Percentiles rank a stretch among this genome's conserved stretches.
These are phyloP conservation scores for Mortierella sp. DNA, from an alignment of 371 early-diverging fungal genomes.

Conservation along the genomic window DNA sequence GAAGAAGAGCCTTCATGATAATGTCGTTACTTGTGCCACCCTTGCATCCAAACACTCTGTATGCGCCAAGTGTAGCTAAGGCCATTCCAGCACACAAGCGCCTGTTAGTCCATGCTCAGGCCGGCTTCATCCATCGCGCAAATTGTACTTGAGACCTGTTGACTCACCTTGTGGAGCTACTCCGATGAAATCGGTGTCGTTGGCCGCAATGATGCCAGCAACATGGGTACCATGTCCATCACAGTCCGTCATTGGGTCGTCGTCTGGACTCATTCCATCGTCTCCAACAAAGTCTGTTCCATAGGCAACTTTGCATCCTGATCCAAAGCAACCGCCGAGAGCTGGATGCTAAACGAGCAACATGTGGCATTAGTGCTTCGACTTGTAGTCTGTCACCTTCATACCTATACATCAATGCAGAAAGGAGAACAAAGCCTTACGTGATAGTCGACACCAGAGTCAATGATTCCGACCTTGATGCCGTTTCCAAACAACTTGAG, in stretches of 20 bases:
- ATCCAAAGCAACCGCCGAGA: slow-evolving; percentile 74
- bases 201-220: slow-evolving; percentile 59
- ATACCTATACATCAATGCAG: background rate
- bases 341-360: slow-evolving; percentile 56
- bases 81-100: too few relatives aligned
- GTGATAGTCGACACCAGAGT: slow-evolving; percentile 49
- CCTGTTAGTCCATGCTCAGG: too few relatives aligned
- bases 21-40: slow-evolving; percentile 69
- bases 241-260: slow-evolving; percentile 68
- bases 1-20: slow-evolving; percentile 69
- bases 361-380: background rate
- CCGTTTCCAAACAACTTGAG: slow-evolving; percentile 41
- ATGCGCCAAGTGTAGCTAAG: slow-evolving; percentile 68
- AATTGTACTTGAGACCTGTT: too few relatives aligned
- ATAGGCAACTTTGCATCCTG: slow-evolving; percentile 64
- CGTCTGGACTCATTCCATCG: slow-evolving; percentile 53
- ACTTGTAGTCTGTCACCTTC: too few relatives aligned
- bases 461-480: slow-evolving; percentile 49
- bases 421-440: slow-evolving; percentile 7
- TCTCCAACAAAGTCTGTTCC: slow-evolving; percentile 75
- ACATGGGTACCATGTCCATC: slow-evolving; percentile 74
- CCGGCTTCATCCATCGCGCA: too few relatives aligned
- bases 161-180: slow-evolving; percentile 65
- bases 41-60: slow-evolving; percentile 74
- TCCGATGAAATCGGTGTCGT: slow-evolving; percentile 60